These are phyloP conservation scores for Backusella westeae DNA, from an alignment of 192 early-diverging fungal species.

Conservation along the genomic window DNA sequence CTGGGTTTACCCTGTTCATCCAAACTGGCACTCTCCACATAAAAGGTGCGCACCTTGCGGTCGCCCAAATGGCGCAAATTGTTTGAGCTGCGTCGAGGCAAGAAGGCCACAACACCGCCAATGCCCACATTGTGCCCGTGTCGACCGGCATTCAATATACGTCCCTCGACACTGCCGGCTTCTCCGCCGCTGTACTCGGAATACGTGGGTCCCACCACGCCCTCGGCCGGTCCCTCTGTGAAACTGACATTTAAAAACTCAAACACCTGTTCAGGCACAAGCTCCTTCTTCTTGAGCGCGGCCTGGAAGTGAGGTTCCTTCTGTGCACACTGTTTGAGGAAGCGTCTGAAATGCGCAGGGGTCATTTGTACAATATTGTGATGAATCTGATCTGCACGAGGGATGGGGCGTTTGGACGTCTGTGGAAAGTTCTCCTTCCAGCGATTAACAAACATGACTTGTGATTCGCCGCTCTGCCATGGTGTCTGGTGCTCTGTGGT, in stretches of 20 bases:
- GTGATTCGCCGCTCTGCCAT: constrained; percentile 57
- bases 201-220: constrained; percentile 53
- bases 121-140: constrained; percentile 61
- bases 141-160: constrained; percentile 51
- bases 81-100: constrained; percentile 35
- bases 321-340: constrained; percentile 51
- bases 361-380: constrained; percentile 59
- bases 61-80: constrained; percentile 13
- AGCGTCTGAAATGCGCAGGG: constrained; percentile 54
- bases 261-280: constrained; percentile 25
- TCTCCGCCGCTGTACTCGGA: constrained; percentile 35
- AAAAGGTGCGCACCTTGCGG: constrained; percentile 52
- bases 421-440: constrained; percentile 76
- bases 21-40: constrained; percentile 57
- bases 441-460: constrained; percentile 52
- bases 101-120: constrained; percentile 58
- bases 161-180: constrained; percentile 49
- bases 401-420: constrained; percentile 47
- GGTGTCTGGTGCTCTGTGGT: constrained; percentile 68
- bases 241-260: constrained; percentile 29
- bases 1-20: constrained; percentile 45
- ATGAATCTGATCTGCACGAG: constrained; percentile 36
- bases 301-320: constrained; percentile 34
- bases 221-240: constrained; percentile 4
- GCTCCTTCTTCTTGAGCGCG: constrained; percentile 16